phyloP scores from a whole-genome alignment of 306 rosid species.

The Spatholobus suberectus region DNA sequence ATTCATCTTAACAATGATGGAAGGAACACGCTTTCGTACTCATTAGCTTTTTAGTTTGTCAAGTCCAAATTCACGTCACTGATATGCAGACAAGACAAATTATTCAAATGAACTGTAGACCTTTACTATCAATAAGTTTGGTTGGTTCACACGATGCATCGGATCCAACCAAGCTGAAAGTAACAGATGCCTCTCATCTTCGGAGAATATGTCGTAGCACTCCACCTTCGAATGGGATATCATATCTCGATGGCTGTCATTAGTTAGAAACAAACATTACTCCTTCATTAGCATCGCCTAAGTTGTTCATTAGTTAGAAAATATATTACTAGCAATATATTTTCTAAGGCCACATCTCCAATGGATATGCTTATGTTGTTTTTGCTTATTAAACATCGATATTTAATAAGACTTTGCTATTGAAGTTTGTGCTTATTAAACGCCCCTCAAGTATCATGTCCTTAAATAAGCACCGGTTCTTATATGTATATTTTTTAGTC shows the following conservation, averaged over 20 bases:
- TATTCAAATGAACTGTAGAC: neutral
- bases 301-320: no score
- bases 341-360: no score
- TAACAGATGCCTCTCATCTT: neutral
- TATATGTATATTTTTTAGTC: no score
- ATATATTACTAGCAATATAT: no score
- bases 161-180: slow-evolving; percentile 21
- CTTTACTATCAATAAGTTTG: neutral
- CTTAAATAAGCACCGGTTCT: no score
- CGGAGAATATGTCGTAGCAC: neutral
- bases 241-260: neutral
- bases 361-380: no score
- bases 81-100: neutral
- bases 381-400: no score
- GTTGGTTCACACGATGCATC: slow-evolving; percentile 14
- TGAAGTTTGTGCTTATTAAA: no score
- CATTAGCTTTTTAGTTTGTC: neutral
- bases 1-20: neutral
- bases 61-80: neutral
- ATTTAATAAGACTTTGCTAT: no score
- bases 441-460: no score
- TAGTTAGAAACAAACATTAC: neutral
- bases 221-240: slow-evolving; percentile 14
- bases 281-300: neutral
- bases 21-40: neutral